Evolutionary conservation across 2,329 filamentous ascomycete genomes (phyloP), one percentile per base, ranked within the genome.

Genomic region (Furcasterigmium furcatum): DNA sequence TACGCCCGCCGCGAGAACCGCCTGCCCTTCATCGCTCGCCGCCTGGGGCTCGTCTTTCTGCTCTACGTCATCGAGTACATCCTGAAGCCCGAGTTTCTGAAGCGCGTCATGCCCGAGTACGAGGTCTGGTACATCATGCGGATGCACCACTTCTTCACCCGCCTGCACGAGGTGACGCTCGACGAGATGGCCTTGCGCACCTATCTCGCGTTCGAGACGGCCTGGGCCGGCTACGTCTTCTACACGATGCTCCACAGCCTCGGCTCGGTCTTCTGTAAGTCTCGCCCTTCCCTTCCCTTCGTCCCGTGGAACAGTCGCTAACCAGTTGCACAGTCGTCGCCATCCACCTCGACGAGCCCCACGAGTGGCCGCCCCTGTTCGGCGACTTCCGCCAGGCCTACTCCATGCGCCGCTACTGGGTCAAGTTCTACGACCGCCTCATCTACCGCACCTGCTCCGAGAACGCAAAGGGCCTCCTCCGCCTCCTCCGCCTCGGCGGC

Each of bases 321-420:
- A 18, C 18, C 18, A 19, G 13, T 16, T 3, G 2, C 9, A 19
- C 34, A 36, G 46, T 48, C 12, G 38, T 40, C 13, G 9, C 30
- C 3, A 14, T 48, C 18, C 38, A 30, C 9, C n/a, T 41, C 16
- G 48, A 50, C 38, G 43, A 46, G 16, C 52, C 53, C 2, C 48
- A 51, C 18, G 53, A 54, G 22, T 55, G 53, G 53, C 53, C 53
- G 2, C 48, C 46, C 2, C 32, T 53, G 10, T 55, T 55, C 21
- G 53, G 53, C 19, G 46, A 47, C 25, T 43, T 53, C 13, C 16
- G 44, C 3, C 43, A 55, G 44, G 52, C 47, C 4, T 55, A 50
- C 43, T 49, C 34, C 10, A 13, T 54, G 16, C 43, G 50, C 13
- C 48, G 52, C 3, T 49, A 49, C 22, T 54, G 52, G 53, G 45